Base-by-base conservation (phyloP, 768 basidiomycete genomes). In the Podaxis sp. region DNA sequence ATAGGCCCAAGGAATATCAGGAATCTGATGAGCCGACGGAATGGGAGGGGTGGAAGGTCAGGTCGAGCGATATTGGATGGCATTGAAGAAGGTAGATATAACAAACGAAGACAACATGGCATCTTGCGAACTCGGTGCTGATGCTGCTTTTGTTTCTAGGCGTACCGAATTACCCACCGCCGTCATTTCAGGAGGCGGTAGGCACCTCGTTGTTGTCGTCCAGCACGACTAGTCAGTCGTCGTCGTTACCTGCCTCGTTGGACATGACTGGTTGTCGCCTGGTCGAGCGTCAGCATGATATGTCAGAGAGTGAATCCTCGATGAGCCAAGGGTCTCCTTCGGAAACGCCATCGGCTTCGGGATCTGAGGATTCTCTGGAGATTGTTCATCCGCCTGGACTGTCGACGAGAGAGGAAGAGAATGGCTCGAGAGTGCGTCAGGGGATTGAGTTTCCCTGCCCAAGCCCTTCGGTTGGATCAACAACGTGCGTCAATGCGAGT, bases 141-240 rank as follows among this genome's bases (percentile, higher is more conserved):
- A 61, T 56, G 51, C 33, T 66, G 24, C 22, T 56, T 49, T 3
- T 40, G 66, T 52, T 44, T 63, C 69, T 67, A 80, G 72, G 74
- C 67, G 72, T 79, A 78, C 84, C 86, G 28, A 83, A 90, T 69
- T 89, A 88, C 69, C 88, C 87, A 6, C 91, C 91, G 12, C 90
- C 91, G 28, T 84, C 89, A 12, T 90, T 91, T 67, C 85, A 86
- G 64, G 90, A 92, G 73, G 87, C 87, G 4, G 84, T 82, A 40
- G 80, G 78, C 8, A 78, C 80, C 13, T 77, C 80, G 4, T 70
- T 82, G 2, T 55, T 75, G 58, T 81, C 71, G 66, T 65, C 66
- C 55, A 58, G 48, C 12, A 30, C 51, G 55, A 40, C 58, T 30
- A 41, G 60, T 44, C 66, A 68, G 22, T 65, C 71, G 33, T 56